Percentiles rank a stretch among this genome's conserved stretches.
These are phyloP conservation scores for barrel medic (Medicago truncatula) DNA, from an alignment of 306 rosid genomes.

Conservation along the genomic window DNA sequence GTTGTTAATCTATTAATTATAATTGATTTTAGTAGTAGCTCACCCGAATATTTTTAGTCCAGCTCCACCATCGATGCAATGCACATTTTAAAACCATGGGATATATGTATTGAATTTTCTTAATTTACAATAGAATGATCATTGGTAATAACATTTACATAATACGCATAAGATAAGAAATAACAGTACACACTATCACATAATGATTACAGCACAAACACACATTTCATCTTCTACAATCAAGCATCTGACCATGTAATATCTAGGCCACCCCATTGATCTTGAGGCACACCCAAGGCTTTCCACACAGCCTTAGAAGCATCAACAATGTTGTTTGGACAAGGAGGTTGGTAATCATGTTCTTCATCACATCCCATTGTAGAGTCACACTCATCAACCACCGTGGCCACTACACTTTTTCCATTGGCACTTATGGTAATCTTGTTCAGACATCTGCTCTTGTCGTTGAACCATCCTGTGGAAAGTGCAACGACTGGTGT, in stretches of 20 bases:
- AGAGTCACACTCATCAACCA: slow-evolving; percentile 64
- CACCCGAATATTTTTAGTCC: too few relatives aligned
- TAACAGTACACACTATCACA: background rate
- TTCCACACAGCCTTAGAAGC: slow-evolving; percentile 49
- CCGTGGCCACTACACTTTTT: slow-evolving; percentile 52
- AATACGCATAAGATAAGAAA: background rate
- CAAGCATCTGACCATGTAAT: slow-evolving; percentile 40
- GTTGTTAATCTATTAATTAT: too few relatives aligned
- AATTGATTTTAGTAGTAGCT: too few relatives aligned
- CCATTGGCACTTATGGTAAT: slow-evolving; percentile 49
- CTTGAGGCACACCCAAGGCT: slow-evolving; percentile 22
- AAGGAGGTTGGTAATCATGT: slow-evolving; percentile 55
- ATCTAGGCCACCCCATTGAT: slow-evolving; percentile 33
- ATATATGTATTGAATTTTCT: background rate
- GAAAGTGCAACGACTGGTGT: slow-evolving; percentile 47
- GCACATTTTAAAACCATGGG: too few relatives aligned
- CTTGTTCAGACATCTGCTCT: slow-evolving; percentile 49
- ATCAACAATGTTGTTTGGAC: slow-evolving; percentile 55
- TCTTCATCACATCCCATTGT: slow-evolving; percentile 53
- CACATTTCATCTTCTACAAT: background rate
- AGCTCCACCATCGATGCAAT: too few relatives aligned
- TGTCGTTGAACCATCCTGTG: slow-evolving; percentile 54
- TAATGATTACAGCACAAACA: background rate
- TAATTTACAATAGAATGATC: background rate
- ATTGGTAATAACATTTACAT: background rate